Evolutionary conservation across 371 early-diverging fungal species (phyloP), one percentile per base, ranked within the genome.

Genomic region (Mortierella sp.): DNA sequence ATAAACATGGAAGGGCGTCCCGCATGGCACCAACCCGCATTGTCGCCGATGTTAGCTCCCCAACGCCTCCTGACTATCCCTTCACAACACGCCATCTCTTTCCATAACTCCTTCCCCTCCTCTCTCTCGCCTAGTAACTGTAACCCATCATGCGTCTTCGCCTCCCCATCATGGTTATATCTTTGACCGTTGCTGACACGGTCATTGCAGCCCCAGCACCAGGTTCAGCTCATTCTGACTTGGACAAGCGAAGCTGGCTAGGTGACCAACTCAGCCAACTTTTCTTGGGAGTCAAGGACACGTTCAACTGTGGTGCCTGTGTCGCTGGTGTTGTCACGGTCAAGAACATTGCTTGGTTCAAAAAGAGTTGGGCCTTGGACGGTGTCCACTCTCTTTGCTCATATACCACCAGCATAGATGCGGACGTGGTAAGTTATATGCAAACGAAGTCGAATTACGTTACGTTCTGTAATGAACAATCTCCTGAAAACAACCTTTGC

Each of bases 321-420:
- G 68, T 68, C 14, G 13, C 39, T 53, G 68, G 52, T 2, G 39
- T 68, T 19, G 47, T 40, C 19, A 52, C 52, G 37, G 53, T 52
- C 24, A 68, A 68, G 53, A 26, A 40, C 39, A 39, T 68, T 53
- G 55, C 52, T 22, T 47, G 24, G 39, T 26, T 68, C 22, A 68
- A 53, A 34, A 52, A n/a, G 53, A 52, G 52, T 24, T 68, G 68
- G 68, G 68, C 52, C n/a, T 52, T 68, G 52, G 40, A 26, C 50
- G 68, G 52, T 24, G 5, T 52, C 24, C 22, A 16, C 4, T 16
- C 37, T 0, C 14, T 53, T 4, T 68, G 53, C 40, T 37, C 48
- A 13, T 31, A n/a, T n/a, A n/a, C 29, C 13, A 53, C 29, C 4
- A 53, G 29, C 14, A 53, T 53, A 31, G 55, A 53, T 16, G 26